Evolutionary conservation across 225 moss, liverwort and hornwort genomes (phyloP).

Genomic region (Antitrichia curtipendula): DNA sequence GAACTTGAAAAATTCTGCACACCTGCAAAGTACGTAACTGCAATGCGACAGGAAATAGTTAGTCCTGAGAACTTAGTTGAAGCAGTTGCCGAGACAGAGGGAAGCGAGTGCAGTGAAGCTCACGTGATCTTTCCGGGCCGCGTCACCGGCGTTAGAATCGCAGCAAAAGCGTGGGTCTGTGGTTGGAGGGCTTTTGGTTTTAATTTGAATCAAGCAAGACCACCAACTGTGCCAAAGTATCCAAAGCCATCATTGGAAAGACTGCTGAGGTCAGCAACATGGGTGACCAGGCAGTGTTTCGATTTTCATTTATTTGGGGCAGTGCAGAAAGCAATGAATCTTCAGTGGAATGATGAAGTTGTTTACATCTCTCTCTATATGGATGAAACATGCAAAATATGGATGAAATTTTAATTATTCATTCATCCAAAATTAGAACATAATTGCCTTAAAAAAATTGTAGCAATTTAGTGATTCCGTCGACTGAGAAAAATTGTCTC

Average conservation of each 20-base stretch:
- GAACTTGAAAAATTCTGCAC: background rate
- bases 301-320: background rate
- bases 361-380: no score
- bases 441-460: no score
- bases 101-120: background rate
- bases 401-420: background rate
- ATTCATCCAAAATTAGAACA: accelerated
- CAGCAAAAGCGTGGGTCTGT: background rate
- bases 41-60: no score
- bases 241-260: background rate
- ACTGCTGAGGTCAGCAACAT: background rate
- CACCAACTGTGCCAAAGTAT: background rate
- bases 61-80: no score
- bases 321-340: background rate
- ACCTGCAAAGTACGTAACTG: background rate
- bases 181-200: background rate
- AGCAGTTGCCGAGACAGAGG: background rate
- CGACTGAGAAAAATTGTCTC: background rate
- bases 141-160: background rate
- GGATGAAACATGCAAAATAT: background rate
- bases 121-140: background rate
- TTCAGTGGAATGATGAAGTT: background rate
- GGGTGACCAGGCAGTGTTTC: background rate
- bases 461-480: background rate
- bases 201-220: no score